Evolutionary conservation across 768 basidiomycete genomes (phyloP).

Genomic region (Mycena rosella): DNA sequence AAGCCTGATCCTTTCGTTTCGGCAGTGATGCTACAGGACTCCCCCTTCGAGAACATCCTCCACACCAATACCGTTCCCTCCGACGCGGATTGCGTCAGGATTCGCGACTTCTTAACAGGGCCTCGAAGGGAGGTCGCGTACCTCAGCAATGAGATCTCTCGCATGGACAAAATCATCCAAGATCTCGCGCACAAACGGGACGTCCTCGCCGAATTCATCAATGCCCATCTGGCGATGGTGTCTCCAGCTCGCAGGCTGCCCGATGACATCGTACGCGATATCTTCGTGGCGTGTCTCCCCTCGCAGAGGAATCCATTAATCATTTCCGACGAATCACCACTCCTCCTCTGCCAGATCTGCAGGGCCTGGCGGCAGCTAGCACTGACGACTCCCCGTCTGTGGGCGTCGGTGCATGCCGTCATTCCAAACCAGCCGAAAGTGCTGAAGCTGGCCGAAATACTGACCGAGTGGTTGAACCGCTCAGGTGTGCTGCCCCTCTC

Average conservation of each 20-base stretch:
- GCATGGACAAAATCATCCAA: neutral
- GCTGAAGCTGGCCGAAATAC: neutral
- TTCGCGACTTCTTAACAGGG: neutral
- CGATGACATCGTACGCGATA: neutral
- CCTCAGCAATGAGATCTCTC: neutral
- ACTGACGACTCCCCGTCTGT: constrained; percentile 3
- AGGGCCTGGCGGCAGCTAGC: constrained; percentile 4
- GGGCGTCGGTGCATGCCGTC: constrained; percentile 11
- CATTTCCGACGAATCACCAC: neutral
- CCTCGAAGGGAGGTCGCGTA: neutral
- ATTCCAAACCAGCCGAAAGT: neutral
- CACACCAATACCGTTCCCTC: constrained; percentile 19
- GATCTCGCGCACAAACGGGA: constrained; percentile 2
- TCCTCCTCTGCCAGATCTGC: constrained; percentile 15
- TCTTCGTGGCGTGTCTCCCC: constrained; percentile 7
- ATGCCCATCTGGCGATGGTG: constrained; percentile 5
- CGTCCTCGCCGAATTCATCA: neutral
- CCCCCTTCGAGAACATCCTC: constrained; percentile 6
- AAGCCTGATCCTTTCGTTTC: too few species aligned
- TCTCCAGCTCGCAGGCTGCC: constrained; percentile 19
- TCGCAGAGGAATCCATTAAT: neutral
- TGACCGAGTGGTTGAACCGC: neutral
- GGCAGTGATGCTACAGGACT: neutral
- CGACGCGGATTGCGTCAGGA: constrained; percentile 8
- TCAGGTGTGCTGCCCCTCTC: constrained; percentile 3